Evolutionary conservation across 352 stramenopile genomes (phyloP), one percentile per base, ranked within the genome.

Genomic region (Phytopythium montanum): DNA sequence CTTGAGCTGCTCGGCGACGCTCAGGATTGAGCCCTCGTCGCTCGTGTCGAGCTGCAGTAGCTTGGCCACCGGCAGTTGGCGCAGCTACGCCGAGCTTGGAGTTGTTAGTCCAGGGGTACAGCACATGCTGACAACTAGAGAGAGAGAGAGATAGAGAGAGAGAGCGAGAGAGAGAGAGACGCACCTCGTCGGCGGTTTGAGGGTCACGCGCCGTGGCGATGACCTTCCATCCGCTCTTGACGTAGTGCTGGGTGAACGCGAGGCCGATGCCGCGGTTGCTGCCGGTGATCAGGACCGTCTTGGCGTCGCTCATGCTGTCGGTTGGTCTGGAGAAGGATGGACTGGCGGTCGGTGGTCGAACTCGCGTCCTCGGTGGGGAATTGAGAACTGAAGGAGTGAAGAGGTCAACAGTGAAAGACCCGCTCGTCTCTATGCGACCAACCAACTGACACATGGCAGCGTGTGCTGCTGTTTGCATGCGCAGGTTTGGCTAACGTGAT

Each of bases 211-310:
- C 64, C 3, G 69, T 54, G 5, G 66, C 73, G 46, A 87, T 81
- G 52, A 87, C 76, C n/a, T 78, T 65, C 77, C 74, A 87, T 0
- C 74, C 76, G 25, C 72, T 50, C n/a, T 23, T 50, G 39, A 64
- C 56, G 63, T 85, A 85, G 38, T 81, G 66, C 52, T 70, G 62
- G 21, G 68, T 70, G 53, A 87, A 73, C 1, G 63, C 60, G 39
- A 87, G 56, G 18, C 79, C 76, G 31, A 85, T 75, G 34, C 76
- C 66, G 21, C 65, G 65, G 49, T 56, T 74, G 8, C 62, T 68
- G 2, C 78, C 78, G 2, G 78, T 85, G 34, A 88, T 70, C n/a
- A 86, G 25, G 18, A 83, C 77, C 10, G 65, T 76, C 42, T 79
- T 84, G 25, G 56, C 59, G 73, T 76, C 54, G 12, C 61, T 59